These are phyloP conservation scores for Fistulinella cinereoalba DNA, from an alignment of 1,284 basidiomycete genomes.

Conservation along the genomic window DNA sequence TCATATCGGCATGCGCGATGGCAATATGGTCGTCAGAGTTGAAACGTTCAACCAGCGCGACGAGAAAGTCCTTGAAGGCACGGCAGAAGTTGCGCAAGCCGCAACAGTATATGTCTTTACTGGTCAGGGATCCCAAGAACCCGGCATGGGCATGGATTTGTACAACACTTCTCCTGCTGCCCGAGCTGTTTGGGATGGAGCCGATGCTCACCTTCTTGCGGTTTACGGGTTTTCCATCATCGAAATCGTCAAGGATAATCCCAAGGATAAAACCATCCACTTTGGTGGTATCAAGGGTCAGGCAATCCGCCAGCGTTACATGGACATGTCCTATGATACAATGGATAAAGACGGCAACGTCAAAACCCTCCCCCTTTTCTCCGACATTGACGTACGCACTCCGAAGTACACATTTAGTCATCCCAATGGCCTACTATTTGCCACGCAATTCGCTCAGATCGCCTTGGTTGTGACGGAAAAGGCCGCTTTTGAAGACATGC, in stretches of 20 bases:
- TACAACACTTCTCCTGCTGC: conserved; percentile 93
- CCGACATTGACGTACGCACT: conserved; percentile 89
- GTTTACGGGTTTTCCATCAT: conserved; percentile 98
- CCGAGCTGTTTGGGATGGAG: conserved; percentile 95
- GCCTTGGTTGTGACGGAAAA: conserved; percentile 97
- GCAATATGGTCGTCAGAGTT: conserved; percentile 90
- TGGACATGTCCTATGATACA: conserved; percentile 98
- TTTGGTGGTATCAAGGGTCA: conserved; percentile 99
- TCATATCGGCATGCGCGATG: conserved; percentile 88
- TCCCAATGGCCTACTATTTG: conserved; percentile 91
- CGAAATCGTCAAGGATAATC: conserved; percentile 97
- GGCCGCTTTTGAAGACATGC: conserved; percentile 98
- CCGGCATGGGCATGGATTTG: conserved; percentile 99
- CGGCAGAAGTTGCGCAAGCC: conserved; percentile 90
- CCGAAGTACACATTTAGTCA: conserved; percentile 97
- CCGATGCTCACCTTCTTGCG: conserved; percentile 88
- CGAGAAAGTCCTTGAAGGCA: conserved; percentile 90
- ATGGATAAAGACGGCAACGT: conserved; percentile 94
- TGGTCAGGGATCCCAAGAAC: conserved; percentile 97
- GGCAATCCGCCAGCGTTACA: conserved; percentile 95
- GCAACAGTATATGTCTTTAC: conserved; percentile 97
- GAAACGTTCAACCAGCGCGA: conserved; percentile 84
- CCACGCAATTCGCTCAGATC: conserved; percentile 98
- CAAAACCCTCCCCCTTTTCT: conserved; percentile 91
- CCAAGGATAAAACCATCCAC: conserved; percentile 96